Base-by-base conservation (phyloP, 257 asterid species). In the Plantago ovata region DNA sequence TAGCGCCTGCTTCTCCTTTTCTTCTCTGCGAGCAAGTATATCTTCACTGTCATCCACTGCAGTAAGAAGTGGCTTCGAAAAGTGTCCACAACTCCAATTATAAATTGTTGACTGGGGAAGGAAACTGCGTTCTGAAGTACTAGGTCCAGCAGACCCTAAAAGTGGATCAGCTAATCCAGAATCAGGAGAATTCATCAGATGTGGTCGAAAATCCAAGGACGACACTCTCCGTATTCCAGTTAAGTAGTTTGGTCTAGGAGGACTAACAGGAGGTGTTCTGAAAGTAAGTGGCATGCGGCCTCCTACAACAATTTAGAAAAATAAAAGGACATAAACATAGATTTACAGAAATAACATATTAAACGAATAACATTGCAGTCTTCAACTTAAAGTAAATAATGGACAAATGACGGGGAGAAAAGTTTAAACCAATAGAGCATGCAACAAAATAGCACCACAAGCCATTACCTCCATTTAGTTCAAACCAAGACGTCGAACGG, bases 191-290 rank as follows among this genome's bases (percentile, higher is more conserved):
- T 66, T 87, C 78, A 89, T 76, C 62, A 86, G 60, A 74, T 86
- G 94, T 16, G 99, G 99, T 73, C 99, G 78, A 66, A 93, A 93
- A 67, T 93, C 99, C 70, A 93, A 79, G 62, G 99, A 93, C 75
- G 79, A 89, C 39, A 93, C 99, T 77, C 99, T 93, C 60, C 99
- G 83, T 69, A 93, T 81, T 67, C 95, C 94, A 44, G 94, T 82
- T 82, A 86, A 58, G 78, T 84, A 86, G 72, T 89, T 93, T 52
- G 99, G 84, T 55, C 95, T 82, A 38, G 97, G 99, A 54, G 99
- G 99, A 77, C 99, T 93, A 67, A 93, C 97, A 41, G 99, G 99
- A 72, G 99, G 99, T 1, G 99, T 93, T 76, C 96, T 86, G 71
- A 93, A 93, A 54, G 99, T 78, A 66, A 86, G 74, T 16, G 96